A percentile compares a stretch with the other conserved stretches of the same genome.
Conservation (phyloP, 169 alveolate genomes). For the Cryptosporidium felis region DNA sequence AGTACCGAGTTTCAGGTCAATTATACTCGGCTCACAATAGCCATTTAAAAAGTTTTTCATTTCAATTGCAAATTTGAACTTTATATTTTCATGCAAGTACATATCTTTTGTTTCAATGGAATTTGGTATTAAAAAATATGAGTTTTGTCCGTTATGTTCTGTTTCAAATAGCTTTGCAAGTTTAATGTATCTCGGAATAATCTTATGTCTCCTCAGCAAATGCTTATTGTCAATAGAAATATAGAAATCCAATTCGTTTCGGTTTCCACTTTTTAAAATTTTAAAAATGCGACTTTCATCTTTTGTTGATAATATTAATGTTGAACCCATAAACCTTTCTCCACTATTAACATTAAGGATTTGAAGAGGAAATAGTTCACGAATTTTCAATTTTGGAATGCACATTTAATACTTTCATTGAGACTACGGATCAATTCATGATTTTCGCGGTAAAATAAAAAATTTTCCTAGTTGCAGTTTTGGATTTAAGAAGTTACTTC, state of each 20-base stretch:
- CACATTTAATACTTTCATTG: neutral
- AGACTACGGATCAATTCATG: no score
- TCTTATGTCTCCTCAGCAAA: neutral
- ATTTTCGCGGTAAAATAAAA: no score
- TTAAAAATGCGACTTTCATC: conserved; percentile 11
- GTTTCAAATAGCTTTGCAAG: neutral
- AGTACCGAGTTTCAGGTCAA: conserved; percentile 32
- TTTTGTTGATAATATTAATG: neutral
- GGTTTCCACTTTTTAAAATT: conserved; percentile 3
- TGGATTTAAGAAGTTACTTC: no score
- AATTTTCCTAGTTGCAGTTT: no score
- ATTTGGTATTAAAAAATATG: neutral
- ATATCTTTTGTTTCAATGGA: neutral
- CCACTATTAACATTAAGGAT: neutral
- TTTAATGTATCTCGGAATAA: conserved; percentile 27
- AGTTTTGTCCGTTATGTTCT: neutral
- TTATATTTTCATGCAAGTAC: neutral
- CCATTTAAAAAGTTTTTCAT: conserved; percentile 24
- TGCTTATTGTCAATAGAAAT: neutral
- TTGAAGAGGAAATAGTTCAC: neutral
- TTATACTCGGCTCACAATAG: neutral
- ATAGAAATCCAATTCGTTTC: conserved; percentile 20
- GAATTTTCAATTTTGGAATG: neutral
- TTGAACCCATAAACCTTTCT: conserved; percentile 55
- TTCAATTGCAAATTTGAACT: neutral